Base-by-base conservation (phyloP, 495 filamentous ascomycete species). In the Penicillium ucsense region DNA sequence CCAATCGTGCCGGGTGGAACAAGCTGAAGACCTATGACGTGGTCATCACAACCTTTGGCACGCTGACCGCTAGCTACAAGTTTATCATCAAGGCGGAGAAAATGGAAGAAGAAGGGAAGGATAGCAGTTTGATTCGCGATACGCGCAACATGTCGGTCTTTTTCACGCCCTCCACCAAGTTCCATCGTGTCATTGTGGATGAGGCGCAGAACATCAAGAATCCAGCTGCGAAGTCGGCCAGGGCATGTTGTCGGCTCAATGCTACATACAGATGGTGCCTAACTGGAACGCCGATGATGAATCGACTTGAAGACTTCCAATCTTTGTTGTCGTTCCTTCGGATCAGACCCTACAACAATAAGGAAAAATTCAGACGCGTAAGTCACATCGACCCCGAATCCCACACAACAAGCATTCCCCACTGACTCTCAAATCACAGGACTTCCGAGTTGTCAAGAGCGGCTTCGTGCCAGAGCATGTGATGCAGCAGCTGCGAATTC, bases 201-300 rank as follows among this genome's bases (percentile, higher is more conserved):
- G 92, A 98, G 67, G 90, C 92, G 1, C 92, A 98, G 52, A 88
- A 79, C 56, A 89, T 96, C 73, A 96, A 95, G 68, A 95, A 95
- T 55, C 82, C 78, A 48, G 72, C 66, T 29, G 85, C 89, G 1
- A 80, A 85, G 49, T 66, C 75, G 9, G 78, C 85, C 0, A 67
- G 70, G 44, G 91, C 79, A 5, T 81, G 78, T 29, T 78, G 66
- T 55, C 55, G 66, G 5, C 72, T 96, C 6, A 64, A 79, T 40
- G 67, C 86, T 10, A 77, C 68, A 31, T 80, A 85, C 54, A 72
- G 92, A 11, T 85, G 89, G 66, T 94, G 88, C 57, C 80, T 98
- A 64, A 94, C 86, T 8, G 92, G 92, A 5, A 96, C 89, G 0
- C 92, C 92, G 0, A 94, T 95, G 82, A 90, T 92, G 83, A 97